Conservation (phyloP, 139 green algal species). For the Choricystis sp. region DNA sequence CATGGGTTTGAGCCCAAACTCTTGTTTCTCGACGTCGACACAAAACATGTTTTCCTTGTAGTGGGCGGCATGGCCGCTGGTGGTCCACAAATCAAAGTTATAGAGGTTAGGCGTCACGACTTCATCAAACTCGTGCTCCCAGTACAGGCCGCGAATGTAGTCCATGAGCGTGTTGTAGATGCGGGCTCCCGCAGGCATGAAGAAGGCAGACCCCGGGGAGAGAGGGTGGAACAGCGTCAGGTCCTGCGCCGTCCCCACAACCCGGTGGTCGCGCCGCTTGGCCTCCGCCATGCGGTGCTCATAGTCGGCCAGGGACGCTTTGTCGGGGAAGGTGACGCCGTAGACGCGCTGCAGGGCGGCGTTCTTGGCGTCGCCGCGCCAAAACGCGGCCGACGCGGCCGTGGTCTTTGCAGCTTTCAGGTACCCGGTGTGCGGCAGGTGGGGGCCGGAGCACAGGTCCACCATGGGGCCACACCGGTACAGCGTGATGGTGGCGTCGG, state of each 20-base stretch:
- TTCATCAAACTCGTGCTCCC: conserved; percentile 93
- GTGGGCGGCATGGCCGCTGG: conserved; percentile 83
- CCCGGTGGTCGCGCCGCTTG: conserved; percentile 95
- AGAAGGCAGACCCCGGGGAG: conserved; percentile 85
- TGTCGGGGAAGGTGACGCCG: conserved; percentile 88
- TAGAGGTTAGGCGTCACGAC: conserved; percentile 96
- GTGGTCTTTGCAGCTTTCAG: conserved; percentile 70
- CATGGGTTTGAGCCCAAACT: conserved; percentile 97
- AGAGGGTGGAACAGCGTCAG: conserved; percentile 95
- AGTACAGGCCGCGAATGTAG: conserved; percentile 84
- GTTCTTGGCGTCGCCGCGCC: conserved; percentile 65
- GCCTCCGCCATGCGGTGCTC: conserved; percentile 83
- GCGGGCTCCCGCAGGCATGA: conserved; percentile 70
- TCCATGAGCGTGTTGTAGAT: conserved; percentile 87
- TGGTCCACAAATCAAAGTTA: conserved; percentile 97
- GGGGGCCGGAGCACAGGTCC: conserved; percentile 85
- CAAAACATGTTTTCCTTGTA: conserved; percentile 99
- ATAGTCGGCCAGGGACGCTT: conserved; percentile 90
- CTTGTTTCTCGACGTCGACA: conserved; percentile 83
- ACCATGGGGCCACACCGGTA: conserved; percentile 85
- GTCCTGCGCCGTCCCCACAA: conserved; percentile 72
- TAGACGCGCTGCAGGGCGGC: conserved; percentile 87
- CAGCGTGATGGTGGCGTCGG: conserved; percentile 71
- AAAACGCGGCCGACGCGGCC: conserved; percentile 63
- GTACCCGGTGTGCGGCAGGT: conserved; percentile 77